phyloP scores from a whole-genome alignment of 371 early-diverging fungal genomes.

The Ordospora pajunii region DNA sequence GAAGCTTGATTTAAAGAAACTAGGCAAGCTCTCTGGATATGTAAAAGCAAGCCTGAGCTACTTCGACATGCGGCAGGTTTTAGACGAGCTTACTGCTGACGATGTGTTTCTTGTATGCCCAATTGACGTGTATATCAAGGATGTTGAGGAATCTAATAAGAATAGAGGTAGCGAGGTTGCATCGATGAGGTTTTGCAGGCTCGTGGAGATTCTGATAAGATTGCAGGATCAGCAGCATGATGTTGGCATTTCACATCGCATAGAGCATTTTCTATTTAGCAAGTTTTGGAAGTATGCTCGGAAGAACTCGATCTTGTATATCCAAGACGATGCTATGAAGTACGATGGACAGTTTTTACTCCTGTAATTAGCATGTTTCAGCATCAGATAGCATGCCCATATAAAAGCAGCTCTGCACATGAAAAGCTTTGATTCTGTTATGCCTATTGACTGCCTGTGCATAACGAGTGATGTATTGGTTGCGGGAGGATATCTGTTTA shows the following conservation, averaged over 20 bases:
- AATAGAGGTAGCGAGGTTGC: constrained; percentile 15
- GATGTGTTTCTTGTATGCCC: constrained; percentile 20
- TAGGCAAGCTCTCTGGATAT: neutral
- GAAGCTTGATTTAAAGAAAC: neutral
- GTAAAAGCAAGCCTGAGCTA: neutral
- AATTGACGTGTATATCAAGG: constrained; percentile 19
- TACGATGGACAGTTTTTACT: constrained; percentile 3
- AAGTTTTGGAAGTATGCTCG: neutral
- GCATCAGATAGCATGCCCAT: too few species aligned
- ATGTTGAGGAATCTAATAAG: constrained; percentile 32
- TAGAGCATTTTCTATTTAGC: constrained; percentile 13
- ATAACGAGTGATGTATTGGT: neutral
- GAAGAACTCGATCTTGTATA: neutral
- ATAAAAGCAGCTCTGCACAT: neutral
- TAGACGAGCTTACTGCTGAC: neutral
- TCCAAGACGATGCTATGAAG: neutral
- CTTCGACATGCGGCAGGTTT: neutral
- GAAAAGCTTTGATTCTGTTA: neutral
- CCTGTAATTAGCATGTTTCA: neutral
- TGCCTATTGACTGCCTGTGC: neutral
- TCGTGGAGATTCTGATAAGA: constrained; percentile 13
- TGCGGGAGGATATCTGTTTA: neutral
- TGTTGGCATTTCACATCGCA: neutral
- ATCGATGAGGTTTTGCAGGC: constrained; percentile 26
- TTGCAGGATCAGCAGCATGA: neutral